These are phyloP conservation scores for Scutellaria galericulata DNA, from an alignment of 257 asterid species.

Conservation along the genomic window DNA sequence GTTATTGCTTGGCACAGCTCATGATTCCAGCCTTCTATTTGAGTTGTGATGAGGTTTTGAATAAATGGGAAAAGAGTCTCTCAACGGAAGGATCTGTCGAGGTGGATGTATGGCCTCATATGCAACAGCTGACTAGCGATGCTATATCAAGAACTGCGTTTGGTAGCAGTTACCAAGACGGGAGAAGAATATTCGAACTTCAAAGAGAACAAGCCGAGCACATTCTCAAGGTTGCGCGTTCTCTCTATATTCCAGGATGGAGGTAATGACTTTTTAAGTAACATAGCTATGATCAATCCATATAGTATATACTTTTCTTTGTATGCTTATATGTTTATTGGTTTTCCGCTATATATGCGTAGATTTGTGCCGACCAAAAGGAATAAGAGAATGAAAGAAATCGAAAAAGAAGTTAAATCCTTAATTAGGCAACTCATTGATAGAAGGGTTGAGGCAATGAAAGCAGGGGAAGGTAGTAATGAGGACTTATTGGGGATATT, in stretches of 20 bases:
- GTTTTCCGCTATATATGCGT: not conserved
- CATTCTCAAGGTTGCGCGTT: slow-evolving; percentile 24
- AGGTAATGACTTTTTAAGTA: slow-evolving; percentile 34
- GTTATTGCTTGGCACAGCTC: slow-evolving; percentile 34
- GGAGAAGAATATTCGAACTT: slow-evolving; percentile 56
- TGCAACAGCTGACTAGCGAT: slow-evolving; percentile 50
- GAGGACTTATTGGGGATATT: slow-evolving; percentile 43
- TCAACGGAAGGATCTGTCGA: slow-evolving; percentile 46
- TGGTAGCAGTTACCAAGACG: slow-evolving; percentile 66
- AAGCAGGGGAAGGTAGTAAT: slow-evolving; percentile 36
- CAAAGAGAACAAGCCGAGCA: slow-evolving; percentile 47
- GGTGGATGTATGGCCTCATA: slow-evolving; percentile 60
- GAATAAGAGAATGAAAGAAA: slow-evolving; percentile 49
- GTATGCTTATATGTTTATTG: not conserved
- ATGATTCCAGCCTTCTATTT: slow-evolving; percentile 57
- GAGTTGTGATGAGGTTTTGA: slow-evolving; percentile 52
- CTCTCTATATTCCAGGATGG: slow-evolving; percentile 53
- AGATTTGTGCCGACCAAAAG: slow-evolving; percentile 49
- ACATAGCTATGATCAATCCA: not conserved
- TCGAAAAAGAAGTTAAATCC: slow-evolving; percentile 34
- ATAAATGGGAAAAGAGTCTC: slow-evolving; percentile 45
- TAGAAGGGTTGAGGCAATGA: slow-evolving; percentile 39
- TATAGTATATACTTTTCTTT: too few relatives aligned
- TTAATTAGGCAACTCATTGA: slow-evolving; percentile 38
- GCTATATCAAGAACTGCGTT: slow-evolving; percentile 66